Percentiles rank a stretch among this genome's conserved stretches.
Evolutionary conservation across 2,329 filamentous ascomycete species (phyloP).

Genomic region (Thielaviopsis populi): DNA sequence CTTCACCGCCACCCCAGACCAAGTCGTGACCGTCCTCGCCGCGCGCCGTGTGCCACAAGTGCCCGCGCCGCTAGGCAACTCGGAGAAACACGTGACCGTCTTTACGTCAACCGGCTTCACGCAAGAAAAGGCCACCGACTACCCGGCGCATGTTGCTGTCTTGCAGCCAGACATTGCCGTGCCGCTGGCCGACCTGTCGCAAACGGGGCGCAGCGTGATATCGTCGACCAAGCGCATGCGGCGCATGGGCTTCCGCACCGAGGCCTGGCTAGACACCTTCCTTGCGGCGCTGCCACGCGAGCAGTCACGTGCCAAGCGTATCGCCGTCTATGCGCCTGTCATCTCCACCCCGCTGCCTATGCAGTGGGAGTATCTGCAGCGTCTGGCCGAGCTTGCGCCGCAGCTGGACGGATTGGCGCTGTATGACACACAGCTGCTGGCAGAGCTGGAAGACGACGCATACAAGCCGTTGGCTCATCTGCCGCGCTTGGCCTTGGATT

Average conservation of each 20-base stretch:
- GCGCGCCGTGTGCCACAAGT: slow-evolving; percentile 67
- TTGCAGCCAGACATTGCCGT: slow-evolving; percentile 69
- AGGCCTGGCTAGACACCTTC: slow-evolving; percentile 63
- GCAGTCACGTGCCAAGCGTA: slow-evolving; percentile 21
- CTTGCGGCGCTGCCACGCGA: slow-evolving; percentile 28
- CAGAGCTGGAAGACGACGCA: slow-evolving; percentile 36
- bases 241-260: slow-evolving; percentile 76
- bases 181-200: slow-evolving; percentile 55
- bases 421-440: slow-evolving; percentile 57
- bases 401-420: slow-evolving; percentile 56
- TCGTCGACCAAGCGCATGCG: slow-evolving; percentile 48
- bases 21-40: slow-evolving; percentile 55
- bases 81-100: slow-evolving; percentile 55
- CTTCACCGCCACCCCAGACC: slow-evolving; percentile 58
- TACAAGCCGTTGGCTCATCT: slow-evolving; percentile 40
- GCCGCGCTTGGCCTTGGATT: slow-evolving; percentile 59
- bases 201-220: slow-evolving; percentile 37
- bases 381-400: slow-evolving; percentile 47
- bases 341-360: slow-evolving; percentile 59
- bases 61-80: slow-evolving; percentile 53
- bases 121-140: slow-evolving; percentile 52
- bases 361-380: slow-evolving; percentile 67
- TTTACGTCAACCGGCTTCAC: slow-evolving; percentile 79
- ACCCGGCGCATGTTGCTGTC: slow-evolving; percentile 46
- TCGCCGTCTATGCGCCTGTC: slow-evolving; percentile 47